Evolutionary conservation across 2,329 filamentous ascomycete species (phyloP).

Genomic region (Alternaria incomplexa): DNA sequence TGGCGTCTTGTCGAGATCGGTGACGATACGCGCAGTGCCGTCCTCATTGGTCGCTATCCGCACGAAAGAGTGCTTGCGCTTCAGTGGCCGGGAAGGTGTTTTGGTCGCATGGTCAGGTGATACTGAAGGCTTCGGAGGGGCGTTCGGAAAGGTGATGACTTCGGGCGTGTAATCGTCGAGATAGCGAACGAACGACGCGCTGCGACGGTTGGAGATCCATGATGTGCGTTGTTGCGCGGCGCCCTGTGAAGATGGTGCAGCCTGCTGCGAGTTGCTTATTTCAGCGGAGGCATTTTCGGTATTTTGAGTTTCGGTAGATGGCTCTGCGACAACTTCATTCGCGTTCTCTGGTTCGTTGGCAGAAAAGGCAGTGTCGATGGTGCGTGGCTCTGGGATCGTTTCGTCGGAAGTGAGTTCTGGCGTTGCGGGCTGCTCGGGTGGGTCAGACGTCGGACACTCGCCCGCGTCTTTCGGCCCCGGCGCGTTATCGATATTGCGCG

Average conservation of each 20-base stretch:
- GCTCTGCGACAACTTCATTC: constrained; percentile 23
- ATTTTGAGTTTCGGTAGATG: constrained; percentile 32
- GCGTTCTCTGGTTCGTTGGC: constrained; percentile 25
- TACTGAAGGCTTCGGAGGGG: constrained; percentile 35
- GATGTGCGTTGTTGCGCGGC: constrained; percentile 41
- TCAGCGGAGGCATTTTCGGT: constrained; percentile 34
- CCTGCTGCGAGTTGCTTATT: constrained; percentile 39
- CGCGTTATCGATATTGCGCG: constrained; percentile 29
- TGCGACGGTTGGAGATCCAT: constrained; percentile 56
- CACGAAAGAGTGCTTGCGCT: constrained; percentile 61
- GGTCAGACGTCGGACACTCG: constrained; percentile 25
- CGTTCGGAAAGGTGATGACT: constrained; percentile 37
- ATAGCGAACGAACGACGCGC: constrained; percentile 49
- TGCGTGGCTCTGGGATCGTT: constrained; percentile 18
- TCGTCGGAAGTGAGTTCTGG: constrained; percentile 30
- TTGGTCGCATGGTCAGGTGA: constrained; percentile 49
- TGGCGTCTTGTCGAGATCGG: constrained; percentile 70
- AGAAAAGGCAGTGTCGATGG: constrained; percentile 13
- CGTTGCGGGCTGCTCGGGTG: constrained; percentile 25
- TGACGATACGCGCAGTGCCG: constrained; percentile 86
- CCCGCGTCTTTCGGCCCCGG: constrained; percentile 22
- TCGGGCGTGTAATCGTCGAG: constrained; percentile 43
- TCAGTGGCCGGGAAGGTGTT: constrained; percentile 55
- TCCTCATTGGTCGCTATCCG: constrained; percentile 85
- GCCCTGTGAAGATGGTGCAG: constrained; percentile 40